These are phyloP conservation scores for Poa annua DNA, from an alignment of 176 grass and related monocot genomes.

Conservation along the genomic window DNA sequence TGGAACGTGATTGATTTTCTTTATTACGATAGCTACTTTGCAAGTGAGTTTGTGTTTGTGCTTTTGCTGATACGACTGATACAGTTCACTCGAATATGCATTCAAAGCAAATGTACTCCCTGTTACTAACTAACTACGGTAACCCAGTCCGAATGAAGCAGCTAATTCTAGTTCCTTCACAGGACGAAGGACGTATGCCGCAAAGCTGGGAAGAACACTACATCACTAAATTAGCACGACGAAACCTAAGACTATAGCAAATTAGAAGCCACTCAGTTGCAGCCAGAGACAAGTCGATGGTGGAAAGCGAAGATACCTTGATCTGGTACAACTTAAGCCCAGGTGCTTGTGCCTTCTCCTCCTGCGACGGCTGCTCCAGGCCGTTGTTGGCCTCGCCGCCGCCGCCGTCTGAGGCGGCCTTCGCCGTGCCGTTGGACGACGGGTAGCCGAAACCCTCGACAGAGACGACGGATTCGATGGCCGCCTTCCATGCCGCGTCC, in stretches of 20 bases:
- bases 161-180: constrained; percentile 5
- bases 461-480: constrained; percentile 75
- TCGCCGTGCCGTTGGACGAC: constrained; percentile 48
- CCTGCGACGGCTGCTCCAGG: constrained; percentile 32
- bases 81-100: not conserved
- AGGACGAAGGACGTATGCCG: not conserved
- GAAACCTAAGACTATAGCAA: not conserved
- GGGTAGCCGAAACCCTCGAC: constrained; percentile 47
- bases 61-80: not conserved
- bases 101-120: not conserved
- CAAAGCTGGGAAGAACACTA: not conserved
- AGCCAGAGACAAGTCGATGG: no score
- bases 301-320: constrained; percentile 54
- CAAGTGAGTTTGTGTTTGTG: not conserved
- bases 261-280: not conserved
- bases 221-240: not conserved
- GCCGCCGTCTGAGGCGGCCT: constrained; percentile 13
- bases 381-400: constrained; percentile 26
- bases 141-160: not conserved
- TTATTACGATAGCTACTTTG: not conserved
- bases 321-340: constrained; percentile 92
- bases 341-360: constrained; percentile 44
- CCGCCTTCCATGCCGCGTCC: constrained; percentile 71
- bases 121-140: not conserved
- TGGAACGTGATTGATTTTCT: not conserved